Percentiles rank a stretch among this genome's conserved stretches.
Conservation (phyloP, 2,329 filamentous ascomycete species). For the Diatrype stigma region DNA sequence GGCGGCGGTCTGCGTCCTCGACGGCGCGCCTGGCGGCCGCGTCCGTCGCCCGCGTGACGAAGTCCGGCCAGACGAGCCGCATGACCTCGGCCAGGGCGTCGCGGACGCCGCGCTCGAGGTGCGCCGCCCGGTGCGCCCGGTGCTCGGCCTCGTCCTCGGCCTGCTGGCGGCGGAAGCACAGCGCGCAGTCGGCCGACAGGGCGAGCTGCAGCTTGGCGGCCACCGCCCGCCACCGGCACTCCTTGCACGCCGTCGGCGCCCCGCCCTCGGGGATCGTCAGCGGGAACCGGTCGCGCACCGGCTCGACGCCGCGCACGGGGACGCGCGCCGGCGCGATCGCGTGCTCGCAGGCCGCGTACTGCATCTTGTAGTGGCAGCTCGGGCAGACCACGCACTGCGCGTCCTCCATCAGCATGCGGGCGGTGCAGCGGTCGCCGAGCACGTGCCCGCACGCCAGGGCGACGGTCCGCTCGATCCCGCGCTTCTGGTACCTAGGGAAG, state of each 20-base stretch:
- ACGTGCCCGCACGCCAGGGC: constrained; percentile 21
- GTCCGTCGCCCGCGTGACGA: constrained; percentile 16
- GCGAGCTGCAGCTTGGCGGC: constrained; percentile 9
- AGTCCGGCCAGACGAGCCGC: constrained; percentile 17
- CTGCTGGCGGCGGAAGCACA: constrained; percentile 9
- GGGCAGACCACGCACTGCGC: constrained; percentile 13
- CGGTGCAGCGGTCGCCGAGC: constrained; percentile 21
- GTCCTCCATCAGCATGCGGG: constrained; percentile 2
- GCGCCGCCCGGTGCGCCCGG: constrained; percentile 13
- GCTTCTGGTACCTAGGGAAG: constrained; percentile 7
- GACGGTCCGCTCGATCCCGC: constrained; percentile 17
- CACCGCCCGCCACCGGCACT: constrained; percentile 20
- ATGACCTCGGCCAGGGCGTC: constrained; percentile 9
- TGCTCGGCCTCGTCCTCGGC: constrained; percentile 9
- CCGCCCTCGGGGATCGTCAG: constrained; percentile 20
- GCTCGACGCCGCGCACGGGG: constrained; percentile 6
- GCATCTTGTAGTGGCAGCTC: constrained; percentile 17
- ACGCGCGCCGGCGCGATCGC: constrained; percentile 15
- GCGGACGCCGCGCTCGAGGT: constrained; percentile 11
- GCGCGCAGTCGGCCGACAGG: constrained; percentile 14
- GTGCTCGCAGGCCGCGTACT: constrained; percentile 17
- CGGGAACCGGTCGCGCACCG: constrained; percentile 17
- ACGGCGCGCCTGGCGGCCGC: constrained; percentile 8
- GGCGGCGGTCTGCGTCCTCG: constrained; percentile 14
- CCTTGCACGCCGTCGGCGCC: constrained; percentile 14